These are phyloP conservation scores for Aureobasidium lini DNA, from an alignment of 2,329 filamentous ascomycete genomes.

Conservation along the genomic window DNA sequence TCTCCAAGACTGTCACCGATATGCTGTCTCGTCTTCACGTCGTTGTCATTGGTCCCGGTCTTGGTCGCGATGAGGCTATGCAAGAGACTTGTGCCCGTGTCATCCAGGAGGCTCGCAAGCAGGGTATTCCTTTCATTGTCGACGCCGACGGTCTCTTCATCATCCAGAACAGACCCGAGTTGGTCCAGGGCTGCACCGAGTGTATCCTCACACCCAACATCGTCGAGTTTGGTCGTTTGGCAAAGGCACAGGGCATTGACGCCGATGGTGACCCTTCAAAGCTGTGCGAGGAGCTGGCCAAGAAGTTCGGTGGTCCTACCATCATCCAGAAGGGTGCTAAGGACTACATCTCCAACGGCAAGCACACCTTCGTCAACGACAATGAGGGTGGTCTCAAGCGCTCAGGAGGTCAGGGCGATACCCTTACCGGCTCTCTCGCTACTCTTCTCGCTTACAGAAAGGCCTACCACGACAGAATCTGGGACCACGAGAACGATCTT, in stretches of 20 bases:
- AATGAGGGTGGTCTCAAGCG: slow-evolving; percentile 77
- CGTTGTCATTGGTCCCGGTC: slow-evolving; percentile 83
- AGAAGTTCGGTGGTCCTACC: slow-evolving; percentile 76
- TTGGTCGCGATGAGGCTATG: slow-evolving; percentile 85
- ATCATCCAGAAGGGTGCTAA: slow-evolving; percentile 81
- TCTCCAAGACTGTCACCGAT: slow-evolving; percentile 63
- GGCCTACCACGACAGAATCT: slow-evolving; percentile 76
- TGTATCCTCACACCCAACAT: slow-evolving; percentile 93
- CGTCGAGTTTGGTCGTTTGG: slow-evolving; percentile 80
- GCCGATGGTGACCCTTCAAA: slow-evolving; percentile 43
- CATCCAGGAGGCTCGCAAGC: slow-evolving; percentile 67
- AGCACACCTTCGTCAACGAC: slow-evolving; percentile 67
- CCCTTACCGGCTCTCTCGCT: slow-evolving; percentile 79
- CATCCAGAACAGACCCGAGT: slow-evolving; percentile 64
- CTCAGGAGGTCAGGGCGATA: slow-evolving; percentile 92
- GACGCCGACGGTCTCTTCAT: slow-evolving; percentile 85
- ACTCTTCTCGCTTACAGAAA: slow-evolving; percentile 84
- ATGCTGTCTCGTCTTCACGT: slow-evolving; percentile 86
- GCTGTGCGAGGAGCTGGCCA: slow-evolving; percentile 63
- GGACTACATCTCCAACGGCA: slow-evolving; percentile 78
- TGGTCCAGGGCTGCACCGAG: slow-evolving; percentile 72
- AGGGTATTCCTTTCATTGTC: slow-evolving; percentile 70
- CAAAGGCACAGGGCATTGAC: slow-evolving; percentile 65
- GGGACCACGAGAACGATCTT: slow-evolving; percentile 56
- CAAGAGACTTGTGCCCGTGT: slow-evolving; percentile 76